A percentile compares a stretch with the other conserved stretches of the same genome.
phyloP scores from a whole-genome alignment of 345 rosid genomes.

The Angophora floribunda region DNA sequence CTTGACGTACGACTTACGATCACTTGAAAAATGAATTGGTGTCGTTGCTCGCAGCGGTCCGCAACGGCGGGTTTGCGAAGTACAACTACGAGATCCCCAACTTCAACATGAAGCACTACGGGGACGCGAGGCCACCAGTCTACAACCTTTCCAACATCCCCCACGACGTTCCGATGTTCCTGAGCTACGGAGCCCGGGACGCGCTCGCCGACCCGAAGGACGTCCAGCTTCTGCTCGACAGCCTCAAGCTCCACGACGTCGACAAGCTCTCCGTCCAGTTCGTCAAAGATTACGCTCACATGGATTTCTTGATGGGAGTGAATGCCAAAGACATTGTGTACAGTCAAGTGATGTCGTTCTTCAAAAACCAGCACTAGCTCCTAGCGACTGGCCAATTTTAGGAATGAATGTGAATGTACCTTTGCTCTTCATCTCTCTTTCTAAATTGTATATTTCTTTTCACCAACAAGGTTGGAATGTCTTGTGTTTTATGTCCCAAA shows the following conservation, averaged over 20 bases:
- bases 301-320: conserved; percentile 81
- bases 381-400: no score
- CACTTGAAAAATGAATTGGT: no score
- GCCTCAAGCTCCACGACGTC: conserved; percentile 54
- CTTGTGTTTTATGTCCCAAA: no score
- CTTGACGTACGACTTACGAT: no score
- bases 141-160: conserved; percentile 83
- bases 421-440: no score
- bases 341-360: conserved; percentile 44
- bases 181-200: conserved; percentile 75
- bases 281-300: conserved; percentile 66
- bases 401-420: no score
- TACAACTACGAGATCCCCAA: conserved; percentile 56
- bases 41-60: conserved; percentile 36
- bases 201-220: conserved; percentile 56
- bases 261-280: conserved; percentile 55
- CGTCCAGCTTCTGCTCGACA: conserved; percentile 45
- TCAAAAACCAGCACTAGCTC: not conserved
- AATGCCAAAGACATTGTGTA: conserved; percentile 78
- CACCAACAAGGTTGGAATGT: no score
- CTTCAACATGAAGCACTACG: conserved; percentile 51
- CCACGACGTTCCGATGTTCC: conserved; percentile 47
- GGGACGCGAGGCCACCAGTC: conserved; percentile 41
- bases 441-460: no score
- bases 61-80: conserved; percentile 52